Base-by-base conservation (phyloP, 352 stramenopile species). In the Bremia lactucae region DNA sequence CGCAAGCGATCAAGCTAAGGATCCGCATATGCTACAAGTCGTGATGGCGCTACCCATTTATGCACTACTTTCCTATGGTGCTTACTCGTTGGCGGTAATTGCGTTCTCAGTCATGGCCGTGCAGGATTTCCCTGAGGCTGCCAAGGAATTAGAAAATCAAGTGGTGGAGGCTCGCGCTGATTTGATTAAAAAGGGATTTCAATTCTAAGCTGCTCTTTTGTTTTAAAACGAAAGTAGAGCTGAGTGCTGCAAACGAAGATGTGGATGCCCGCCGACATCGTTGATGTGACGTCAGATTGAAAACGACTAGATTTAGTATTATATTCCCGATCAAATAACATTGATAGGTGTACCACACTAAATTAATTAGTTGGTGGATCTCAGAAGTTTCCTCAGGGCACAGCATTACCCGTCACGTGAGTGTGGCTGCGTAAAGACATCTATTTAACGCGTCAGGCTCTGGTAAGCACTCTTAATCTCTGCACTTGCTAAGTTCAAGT, bases 101-200 rank as follows among this genome's bases (percentile, higher is more conserved):
- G 70, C 60, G 28, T 48, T 84, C 35, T 83, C 68, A 8, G 70
- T 87, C 24, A 84, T 85, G 72, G 51, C 65, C 0, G 62, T 87
- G 16, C 64, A 78, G 18, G 75, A 87, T 45, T 84, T 77, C 25
- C 70, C 70, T 15, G 68, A 81, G 16, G 70, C 72, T 3, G 36
- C 75, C 6, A 85, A 80, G 49, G 75, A 87, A 43, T 59, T 87
- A 3, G 72, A 87, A 42, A 53, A 46, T 14, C 68, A 87, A 59
- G 72, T 84, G 10, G 29, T 74, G 11, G 71, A 82, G 38, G 74
- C 71, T 19, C 84, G 83, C 45, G 56, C 59, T 2, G 74, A 87
- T 18, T 59, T 87, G 7, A 44, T 55, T 15, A 74, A 72, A 46
- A 78, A 69, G 33, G 72, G 72, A 6, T 65, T 87, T 45, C 60